Percentiles rank a stretch among this genome's conserved stretches.
phyloP scores from a whole-genome alignment of 768 basidiomycete genomes.

The Crucibulum laeve region DNA sequence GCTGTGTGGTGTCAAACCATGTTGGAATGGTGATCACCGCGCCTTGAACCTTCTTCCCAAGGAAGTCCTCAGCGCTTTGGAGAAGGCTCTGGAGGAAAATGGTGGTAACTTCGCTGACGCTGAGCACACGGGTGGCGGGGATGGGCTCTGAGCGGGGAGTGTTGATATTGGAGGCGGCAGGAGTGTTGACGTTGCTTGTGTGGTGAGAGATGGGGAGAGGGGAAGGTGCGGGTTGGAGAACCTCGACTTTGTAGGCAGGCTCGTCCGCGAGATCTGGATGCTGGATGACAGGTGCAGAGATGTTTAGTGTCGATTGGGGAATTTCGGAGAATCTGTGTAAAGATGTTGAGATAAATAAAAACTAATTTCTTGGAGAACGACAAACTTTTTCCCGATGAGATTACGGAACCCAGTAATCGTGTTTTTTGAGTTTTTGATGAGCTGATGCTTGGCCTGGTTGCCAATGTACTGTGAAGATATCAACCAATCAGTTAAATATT shows the following conservation, averaged over 20 bases:
- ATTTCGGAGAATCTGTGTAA: slow-evolving; percentile 68
- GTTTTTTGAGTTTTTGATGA: slow-evolving; percentile 92
- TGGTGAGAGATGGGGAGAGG: slow-evolving; percentile 48
- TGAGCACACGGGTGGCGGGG: slow-evolving; percentile 64
- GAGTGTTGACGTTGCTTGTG: slow-evolving; percentile 52
- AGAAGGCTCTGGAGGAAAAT: slow-evolving; percentile 84
- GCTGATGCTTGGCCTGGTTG: slow-evolving; percentile 89
- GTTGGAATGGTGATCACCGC: slow-evolving; percentile 83
- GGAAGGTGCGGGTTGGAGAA: slow-evolving; percentile 74
- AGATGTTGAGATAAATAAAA: not conserved
- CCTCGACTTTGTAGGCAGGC: slow-evolving; percentile 80
- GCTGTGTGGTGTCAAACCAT: slow-evolving; percentile 67
- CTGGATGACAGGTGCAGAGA: slow-evolving; percentile 72
- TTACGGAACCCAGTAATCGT: slow-evolving; percentile 95
- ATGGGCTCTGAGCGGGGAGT: slow-evolving; percentile 75
- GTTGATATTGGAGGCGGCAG: slow-evolving; percentile 60
- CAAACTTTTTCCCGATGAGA: slow-evolving; percentile 86
- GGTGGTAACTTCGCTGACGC: slow-evolving; percentile 77
- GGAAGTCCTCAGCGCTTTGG: slow-evolving; percentile 86
- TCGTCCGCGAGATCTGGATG: slow-evolving; percentile 67
- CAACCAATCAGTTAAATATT: slow-evolving; percentile 2
- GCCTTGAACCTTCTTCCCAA: slow-evolving; percentile 72
- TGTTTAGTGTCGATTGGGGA: slow-evolving; percentile 42
- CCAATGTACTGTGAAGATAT: slow-evolving; percentile 78
- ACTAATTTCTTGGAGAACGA: slow-evolving; percentile 5